Evolutionary conservation across 805 yeast species (phyloP).

Genomic region (Kluyveromyces siamensis): DNA sequence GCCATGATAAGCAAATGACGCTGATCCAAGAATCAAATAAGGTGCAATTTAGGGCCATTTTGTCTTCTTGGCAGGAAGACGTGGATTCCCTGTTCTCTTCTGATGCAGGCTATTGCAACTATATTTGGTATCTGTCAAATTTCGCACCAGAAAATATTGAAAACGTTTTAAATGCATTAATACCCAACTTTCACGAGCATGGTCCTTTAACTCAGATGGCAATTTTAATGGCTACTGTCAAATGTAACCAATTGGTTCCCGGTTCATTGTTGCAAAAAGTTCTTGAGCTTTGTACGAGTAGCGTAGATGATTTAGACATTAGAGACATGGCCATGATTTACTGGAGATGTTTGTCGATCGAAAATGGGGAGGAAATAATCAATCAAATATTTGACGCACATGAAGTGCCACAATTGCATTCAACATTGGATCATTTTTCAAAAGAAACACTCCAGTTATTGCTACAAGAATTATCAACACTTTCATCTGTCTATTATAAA

Average conservation of each 20-base stretch:
- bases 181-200: constrained; percentile 46
- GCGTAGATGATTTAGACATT: constrained; percentile 64
- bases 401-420: constrained; percentile 61
- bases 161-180: constrained; percentile 36
- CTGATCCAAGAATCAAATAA: background rate
- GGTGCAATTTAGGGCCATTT: background rate
- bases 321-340: constrained; percentile 73
- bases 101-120: constrained; percentile 40
- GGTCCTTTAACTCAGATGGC: constrained; percentile 55
- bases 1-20: constrained; percentile 32
- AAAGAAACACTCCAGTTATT: constrained; percentile 60
- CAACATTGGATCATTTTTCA: constrained; percentile 65
- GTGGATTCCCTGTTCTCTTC: constrained; percentile 39
- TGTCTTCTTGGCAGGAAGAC: constrained; percentile 10
- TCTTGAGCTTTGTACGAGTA: constrained; percentile 53
- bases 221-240: constrained; percentile 53
- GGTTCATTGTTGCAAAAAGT: constrained; percentile 48
- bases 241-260: constrained; percentile 35
- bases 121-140: constrained; percentile 66
- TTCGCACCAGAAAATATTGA: constrained; percentile 49
- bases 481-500: constrained; percentile 83
- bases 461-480: constrained; percentile 66
- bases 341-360: constrained; percentile 63
- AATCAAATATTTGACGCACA: constrained; percentile 27
- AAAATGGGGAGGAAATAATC: constrained; percentile 18